phyloP scores from a whole-genome alignment of 2,329 filamentous ascomycete genomes.

The Shiraia sp. region DNA sequence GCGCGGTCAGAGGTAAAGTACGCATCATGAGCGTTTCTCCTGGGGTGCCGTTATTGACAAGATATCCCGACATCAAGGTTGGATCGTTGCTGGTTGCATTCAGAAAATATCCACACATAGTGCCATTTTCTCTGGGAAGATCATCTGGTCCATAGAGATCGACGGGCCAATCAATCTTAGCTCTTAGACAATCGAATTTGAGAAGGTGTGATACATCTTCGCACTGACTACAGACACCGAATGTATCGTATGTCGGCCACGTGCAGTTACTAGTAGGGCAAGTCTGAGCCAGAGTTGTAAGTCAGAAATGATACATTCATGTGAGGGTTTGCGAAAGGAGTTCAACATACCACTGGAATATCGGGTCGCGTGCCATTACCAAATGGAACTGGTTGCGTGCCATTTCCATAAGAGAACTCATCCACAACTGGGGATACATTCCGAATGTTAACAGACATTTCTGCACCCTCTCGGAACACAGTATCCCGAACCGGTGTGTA shows the following conservation, averaged over 20 bases:
- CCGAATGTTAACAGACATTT: not conserved
- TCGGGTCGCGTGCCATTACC: slow-evolving; percentile 31
- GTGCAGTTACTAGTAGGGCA: slow-evolving; percentile 38
- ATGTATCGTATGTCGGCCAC: slow-evolving; percentile 30
- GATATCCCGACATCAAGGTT: slow-evolving; percentile 23
- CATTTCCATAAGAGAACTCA: slow-evolving; percentile 23
- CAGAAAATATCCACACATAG: slow-evolving; percentile 30
- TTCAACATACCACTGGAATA: slow-evolving; percentile 12
- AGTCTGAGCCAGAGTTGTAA: slow-evolving; percentile 6
- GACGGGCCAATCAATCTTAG: slow-evolving; percentile 22
- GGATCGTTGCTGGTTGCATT: slow-evolving; percentile 20
- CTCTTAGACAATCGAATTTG: slow-evolving; percentile 10
- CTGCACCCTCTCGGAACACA: not conserved
- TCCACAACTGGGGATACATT: slow-evolving; percentile 1
- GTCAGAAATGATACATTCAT: not conserved
- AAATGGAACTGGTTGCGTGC: slow-evolving; percentile 19
- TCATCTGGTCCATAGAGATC: slow-evolving; percentile 6
- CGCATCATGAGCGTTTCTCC: slow-evolving; percentile 17
- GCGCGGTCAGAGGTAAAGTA: slow-evolving; percentile 10
- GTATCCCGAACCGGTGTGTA: slow-evolving; percentile 9
- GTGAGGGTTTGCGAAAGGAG: not conserved
- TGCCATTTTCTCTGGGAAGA: no score
- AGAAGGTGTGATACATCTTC: slow-evolving; percentile 14
- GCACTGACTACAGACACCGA: slow-evolving; percentile 31
- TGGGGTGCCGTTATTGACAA: slow-evolving; percentile 17